Evolutionary conservation across 2,329 filamentous ascomycete genomes (phyloP).

Genomic region (Lecanicillium sp.): DNA sequence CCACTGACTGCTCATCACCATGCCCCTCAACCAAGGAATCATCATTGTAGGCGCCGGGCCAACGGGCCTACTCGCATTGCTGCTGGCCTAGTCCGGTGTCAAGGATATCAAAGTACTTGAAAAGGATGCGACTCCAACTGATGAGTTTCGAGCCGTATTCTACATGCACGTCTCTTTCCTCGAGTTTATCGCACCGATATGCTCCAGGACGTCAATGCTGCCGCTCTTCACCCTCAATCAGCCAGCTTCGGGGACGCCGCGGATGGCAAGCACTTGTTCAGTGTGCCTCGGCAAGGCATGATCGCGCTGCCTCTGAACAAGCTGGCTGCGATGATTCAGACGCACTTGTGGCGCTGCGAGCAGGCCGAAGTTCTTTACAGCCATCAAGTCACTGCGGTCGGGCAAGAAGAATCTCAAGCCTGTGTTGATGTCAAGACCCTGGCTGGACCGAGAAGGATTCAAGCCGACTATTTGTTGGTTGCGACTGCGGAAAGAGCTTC

Average conservation of each 20-base stretch:
- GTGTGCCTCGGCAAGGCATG: constrained; percentile 22
- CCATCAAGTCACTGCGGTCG: constrained; percentile 32
- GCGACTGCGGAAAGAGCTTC: constrained; percentile 39
- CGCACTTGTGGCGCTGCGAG: constrained; percentile 28
- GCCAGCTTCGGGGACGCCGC: neutral
- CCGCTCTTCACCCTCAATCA: neutral
- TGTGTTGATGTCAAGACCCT: constrained; percentile 26
- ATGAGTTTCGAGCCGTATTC: neutral
- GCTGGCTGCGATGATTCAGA: constrained; percentile 35
- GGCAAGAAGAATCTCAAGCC: constrained; percentile 27
- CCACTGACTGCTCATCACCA: no score
- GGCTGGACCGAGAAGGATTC: constrained; percentile 19
- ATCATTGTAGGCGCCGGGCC: constrained; percentile 21
- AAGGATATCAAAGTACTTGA: constrained; percentile 22
- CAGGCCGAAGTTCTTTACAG: constrained; percentile 32
- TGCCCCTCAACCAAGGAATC: neutral
- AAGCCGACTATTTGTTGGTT: constrained; percentile 40
- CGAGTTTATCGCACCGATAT: constrained; percentile 18
- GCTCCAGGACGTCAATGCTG: constrained; percentile 21
- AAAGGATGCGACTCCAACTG: constrained; percentile 14
- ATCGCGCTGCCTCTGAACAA: constrained; percentile 38
- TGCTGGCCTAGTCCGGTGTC: constrained; percentile 19
- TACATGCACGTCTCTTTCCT: neutral
- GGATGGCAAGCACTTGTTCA: neutral
- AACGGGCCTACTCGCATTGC: constrained; percentile 19